Evolutionary conservation across 345 rosid genomes (phyloP), one percentile per base, ranked within the genome.

Genomic region (Citrus inodora): DNA sequence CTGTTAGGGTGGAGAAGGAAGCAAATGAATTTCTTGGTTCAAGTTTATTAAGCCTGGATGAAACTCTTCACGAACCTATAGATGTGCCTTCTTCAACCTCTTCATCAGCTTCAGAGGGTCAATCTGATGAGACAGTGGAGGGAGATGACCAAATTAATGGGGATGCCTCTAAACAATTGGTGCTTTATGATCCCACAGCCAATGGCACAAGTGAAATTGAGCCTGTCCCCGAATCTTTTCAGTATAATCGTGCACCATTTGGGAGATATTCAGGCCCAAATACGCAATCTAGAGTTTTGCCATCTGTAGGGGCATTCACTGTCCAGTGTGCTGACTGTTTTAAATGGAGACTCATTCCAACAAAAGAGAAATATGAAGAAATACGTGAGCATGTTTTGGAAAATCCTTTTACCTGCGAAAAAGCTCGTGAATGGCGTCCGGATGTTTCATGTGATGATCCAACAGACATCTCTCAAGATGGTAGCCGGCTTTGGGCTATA

Each of bases 301-400:
- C 98, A 22, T 88, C 92, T 28, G 90, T 95, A 9, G 98, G 99
- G 60, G 97, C 97, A 14, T 95, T 93, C 79, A 90, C 99, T 0
- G 97, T 92, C 38, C 98, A 95, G 70, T 95, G 97, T 84, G 97
- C 94, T 11, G 80, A 53, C 60, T 95, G 99, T 85, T 93, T 92
- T 67, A 91, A 95, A 78, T 95, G 99, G 99, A 90, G 99, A 81
- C 89, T 95, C 22, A 87, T 95, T 66, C 99, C 99, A 9, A 85
- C 97, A 35, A 91, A 93, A 78, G 84, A 92, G 82, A 93, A 91
- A 77, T 95, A 95, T 37, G 98, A 95, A 88, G 99, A 89, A 83
- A 92, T 95, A 83, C 91, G 98, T 21, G 99, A 95, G 85, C 89
- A 80, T 25, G 83, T 95, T 80, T 82, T 91, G 22, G 90, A 93